Evolutionary conservation across 2,329 filamentous ascomycete species (phyloP), one percentile per base, ranked within the genome.

Genomic region (Chalaropsis thielavioides): DNA sequence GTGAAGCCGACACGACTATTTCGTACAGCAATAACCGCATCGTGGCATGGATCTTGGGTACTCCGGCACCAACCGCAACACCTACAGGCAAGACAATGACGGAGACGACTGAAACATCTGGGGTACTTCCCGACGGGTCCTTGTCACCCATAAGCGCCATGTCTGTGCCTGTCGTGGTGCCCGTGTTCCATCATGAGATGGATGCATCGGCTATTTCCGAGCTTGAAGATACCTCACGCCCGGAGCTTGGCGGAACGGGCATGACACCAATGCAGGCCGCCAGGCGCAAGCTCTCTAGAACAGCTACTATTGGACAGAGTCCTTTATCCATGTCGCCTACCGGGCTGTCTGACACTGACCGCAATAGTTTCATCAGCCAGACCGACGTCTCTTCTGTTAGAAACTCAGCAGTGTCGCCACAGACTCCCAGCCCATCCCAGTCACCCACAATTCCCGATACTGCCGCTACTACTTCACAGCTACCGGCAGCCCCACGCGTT

Each of bases 41-140:
- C 69, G 70, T 77, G 11, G 77, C 75, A 1, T 85, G 82, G 82
- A 76, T 84, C 63, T 76, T 75, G 63, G 77, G 76, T 8, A 61
- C 54, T 17, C 35, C 54, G 15, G 17, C 43, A 41, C 22, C 46
- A 17, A 24, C 5, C 17, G 13, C 35, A 11, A 77, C 80, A 63
- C 70, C 72, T 1, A 71, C 68, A 59, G 73, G 75, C 58, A 82
- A 83, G 69, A 74, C 76, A 0, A 71, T 74, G 0, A 80, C 79
- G 0, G 71, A 78, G 62, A 78, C 77, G 2, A 78, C 76, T 3
- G 66, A 65, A 6, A 61, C 63, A 2, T 58, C 51, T 5, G 51
- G 46, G 5, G 40, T 41, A 41, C 11, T 62, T 64, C 17, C 63
- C 27, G 19, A 41, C 59, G 62, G 38, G 17, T 40, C 62, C 35